phyloP scores from a whole-genome alignment of 768 basidiomycete genomes.

The Phlegmacium glaucopus region DNA sequence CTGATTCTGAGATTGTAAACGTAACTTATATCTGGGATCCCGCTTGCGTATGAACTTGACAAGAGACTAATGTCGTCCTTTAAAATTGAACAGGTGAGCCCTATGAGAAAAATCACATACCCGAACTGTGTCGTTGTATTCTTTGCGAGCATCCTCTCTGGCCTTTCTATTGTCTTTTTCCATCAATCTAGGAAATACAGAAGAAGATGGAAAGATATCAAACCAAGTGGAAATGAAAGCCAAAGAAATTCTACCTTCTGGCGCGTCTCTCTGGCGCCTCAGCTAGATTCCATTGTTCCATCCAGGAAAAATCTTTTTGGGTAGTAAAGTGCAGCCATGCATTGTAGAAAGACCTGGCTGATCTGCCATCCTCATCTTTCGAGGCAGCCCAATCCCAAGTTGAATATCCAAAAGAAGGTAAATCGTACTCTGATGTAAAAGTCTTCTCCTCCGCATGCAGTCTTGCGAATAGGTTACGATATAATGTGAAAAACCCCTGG shows the following conservation, averaged over 20 bases:
- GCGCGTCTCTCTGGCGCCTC: conserved; percentile 87
- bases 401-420: conserved; percentile 82
- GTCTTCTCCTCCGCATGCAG: conserved; percentile 77
- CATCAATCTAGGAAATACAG: conserved; percentile 58
- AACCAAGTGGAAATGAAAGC: not conserved
- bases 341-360: conserved; percentile 75
- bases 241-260: conserved; percentile 53
- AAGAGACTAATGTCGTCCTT: conserved; percentile 49
- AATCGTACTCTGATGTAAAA: conserved; percentile 39
- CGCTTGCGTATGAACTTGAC: conserved; percentile 78
- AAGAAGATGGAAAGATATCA: not conserved
- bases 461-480: conserved; percentile 81
- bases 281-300: conserved; percentile 74
- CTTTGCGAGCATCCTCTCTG: conserved; percentile 80
- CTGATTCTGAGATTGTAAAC: conserved; percentile 49
- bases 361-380: conserved; percentile 42
- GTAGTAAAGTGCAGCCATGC: conserved; percentile 87
- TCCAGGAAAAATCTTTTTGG: conserved; percentile 86
- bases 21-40: conserved; percentile 81
- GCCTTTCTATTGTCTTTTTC: conserved; percentile 95
- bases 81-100: not conserved
- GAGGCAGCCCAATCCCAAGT: conserved; percentile 66
- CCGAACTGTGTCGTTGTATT: conserved; percentile 90
- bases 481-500: conserved; percentile 89
- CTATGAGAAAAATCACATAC: conserved; percentile 41